Base-by-base conservation (phyloP, 805 yeast genomes). In the Spathaspora girioi region DNA sequence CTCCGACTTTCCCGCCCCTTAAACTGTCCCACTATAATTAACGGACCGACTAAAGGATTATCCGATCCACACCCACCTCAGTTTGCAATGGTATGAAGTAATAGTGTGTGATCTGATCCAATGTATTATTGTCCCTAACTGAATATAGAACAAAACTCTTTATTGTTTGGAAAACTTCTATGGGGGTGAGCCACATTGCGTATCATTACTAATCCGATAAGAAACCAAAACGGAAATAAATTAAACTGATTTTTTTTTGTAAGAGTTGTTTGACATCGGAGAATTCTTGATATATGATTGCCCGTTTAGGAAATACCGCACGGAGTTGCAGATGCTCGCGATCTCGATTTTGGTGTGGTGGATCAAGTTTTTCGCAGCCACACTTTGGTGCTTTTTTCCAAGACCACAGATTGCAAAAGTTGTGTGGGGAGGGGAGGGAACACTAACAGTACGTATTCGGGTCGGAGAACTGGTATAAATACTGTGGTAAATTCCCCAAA, bases 351-450 rank as follows among this genome's bases (percentile, higher is more conserved):
- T 18, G n/a, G 29, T 20, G 29, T 23, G 26, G 44, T 42, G 44
- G 44, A 42, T 42, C 44, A 18, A 18, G n/a, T 42, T 42, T 42
- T 42, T 42, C 29, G 44, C 44, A 42, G 44, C 44, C 44, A 42
- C 44, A 42, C 29, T 42, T 17, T 14, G 9, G 17, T 35, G 18
- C 8, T 20, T 18, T 23, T 11, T 18, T 15, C 5, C 3, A 23
- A 23, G 26, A 23, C 26, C 26, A 14, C 44, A 42, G n/a, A 20
- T 42, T 20, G 26, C 44, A 42, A 42, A 6, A 23, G 11, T 18
- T 23, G 44, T 20, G 44, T 20, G 29, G 26, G 17, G 29, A 18
- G 26, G 44, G 44, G 11, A 29, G 32, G 3, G 9, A 29, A 23
- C 26, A 4, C 26, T 6, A 4, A 23, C 6, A 23, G 26, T 12